These are phyloP conservation scores for Aspergillus proliferans DNA, from an alignment of 2,329 filamentous ascomycete species.

Conservation along the genomic window DNA sequence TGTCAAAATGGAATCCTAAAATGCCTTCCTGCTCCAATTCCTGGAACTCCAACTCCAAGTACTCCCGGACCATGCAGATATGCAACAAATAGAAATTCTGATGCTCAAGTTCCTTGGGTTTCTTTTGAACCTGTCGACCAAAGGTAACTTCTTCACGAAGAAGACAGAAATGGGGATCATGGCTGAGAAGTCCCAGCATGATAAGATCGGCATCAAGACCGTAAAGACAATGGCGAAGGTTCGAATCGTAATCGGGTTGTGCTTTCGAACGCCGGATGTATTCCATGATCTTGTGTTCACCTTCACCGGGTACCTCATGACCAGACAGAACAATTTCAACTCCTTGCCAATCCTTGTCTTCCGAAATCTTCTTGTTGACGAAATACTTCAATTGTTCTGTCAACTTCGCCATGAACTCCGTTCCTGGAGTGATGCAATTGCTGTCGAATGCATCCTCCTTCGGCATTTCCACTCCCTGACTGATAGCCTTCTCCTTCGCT, in stretches of 20 bases:
- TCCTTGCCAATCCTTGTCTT: slow-evolving; percentile 95
- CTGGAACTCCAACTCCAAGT: slow-evolving; percentile 93
- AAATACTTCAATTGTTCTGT: slow-evolving; percentile 95
- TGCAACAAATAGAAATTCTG: slow-evolving; percentile 98
- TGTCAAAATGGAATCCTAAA: slow-evolving; percentile 75
- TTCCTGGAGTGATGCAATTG: slow-evolving; percentile 96
- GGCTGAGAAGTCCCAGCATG: slow-evolving; percentile 94
- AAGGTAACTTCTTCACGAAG: slow-evolving; percentile 97
- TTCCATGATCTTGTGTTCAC: slow-evolving; percentile 99
- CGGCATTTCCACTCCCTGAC: slow-evolving; percentile 83
- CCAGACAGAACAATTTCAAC: slow-evolving; percentile 94
- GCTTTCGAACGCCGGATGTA: slow-evolving; percentile 97
- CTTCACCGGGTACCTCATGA: slow-evolving; percentile 95
- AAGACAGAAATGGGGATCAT: slow-evolving; percentile 96
- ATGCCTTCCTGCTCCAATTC: slow-evolving; percentile 70
- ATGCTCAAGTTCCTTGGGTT: slow-evolving; percentile 94
- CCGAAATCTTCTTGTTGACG: slow-evolving; percentile 96
- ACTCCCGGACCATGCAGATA: slow-evolving; percentile 94
- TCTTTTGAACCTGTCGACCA: slow-evolving; percentile 76
- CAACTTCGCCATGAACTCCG: slow-evolving; percentile 95
- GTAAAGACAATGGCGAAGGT: slow-evolving; percentile 93
- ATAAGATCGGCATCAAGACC: slow-evolving; percentile 96
- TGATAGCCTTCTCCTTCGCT: slow-evolving; percentile 85
- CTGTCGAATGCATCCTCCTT: slow-evolving; percentile 96
- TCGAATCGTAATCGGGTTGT: slow-evolving; percentile 84